These are phyloP conservation scores for Sporisorium exsertum DNA, from an alignment of 1,284 basidiomycete species.

Conservation along the genomic window DNA sequence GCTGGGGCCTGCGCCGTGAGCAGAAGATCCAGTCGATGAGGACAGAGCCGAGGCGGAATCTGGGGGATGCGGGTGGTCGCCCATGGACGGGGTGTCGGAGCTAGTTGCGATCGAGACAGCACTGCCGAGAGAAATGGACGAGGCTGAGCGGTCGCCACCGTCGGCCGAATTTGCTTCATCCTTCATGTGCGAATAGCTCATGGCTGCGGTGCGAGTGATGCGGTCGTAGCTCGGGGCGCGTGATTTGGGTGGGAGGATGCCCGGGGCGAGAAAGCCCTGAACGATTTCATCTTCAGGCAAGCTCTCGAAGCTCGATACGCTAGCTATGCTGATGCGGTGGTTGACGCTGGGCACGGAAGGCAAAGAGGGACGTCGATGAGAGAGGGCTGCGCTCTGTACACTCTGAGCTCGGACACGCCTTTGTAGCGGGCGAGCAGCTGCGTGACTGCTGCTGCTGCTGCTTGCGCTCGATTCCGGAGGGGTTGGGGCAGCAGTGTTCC, in stretches of 20 bases:
- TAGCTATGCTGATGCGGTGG: slow-evolving; percentile 54
- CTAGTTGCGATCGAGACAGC: slow-evolving; percentile 14
- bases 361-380: slow-evolving; percentile 50
- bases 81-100: slow-evolving; percentile 4
- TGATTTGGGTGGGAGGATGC: slow-evolving; percentile 17
- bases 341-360: slow-evolving; percentile 50
- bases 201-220: slow-evolving; percentile 13
- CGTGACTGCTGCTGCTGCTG: neutral
- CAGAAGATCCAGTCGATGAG: slow-evolving; percentile 27
- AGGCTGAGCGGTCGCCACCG: slow-evolving; percentile 3
- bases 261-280: slow-evolving; percentile 37
- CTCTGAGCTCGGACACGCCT: slow-evolving; percentile 38
- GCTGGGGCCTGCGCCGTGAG: slow-evolving; percentile 25
- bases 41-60: slow-evolving; percentile 12
- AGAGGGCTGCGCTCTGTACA: slow-evolving; percentile 21
- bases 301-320: slow-evolving; percentile 61
- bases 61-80: slow-evolving; percentile 7
- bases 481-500: neutral
- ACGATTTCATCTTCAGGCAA: slow-evolving; percentile 61
- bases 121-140: slow-evolving; percentile 18
- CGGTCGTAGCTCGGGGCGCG: slow-evolving; percentile 38
- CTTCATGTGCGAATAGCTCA: slow-evolving; percentile 1
- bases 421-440: slow-evolving; percentile 6
- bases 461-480: slow-evolving; percentile 4
- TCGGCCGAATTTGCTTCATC: slow-evolving; percentile 6